Evolutionary conservation across 331 rosid genomes (phyloP).

Genomic region (Stylosanthes scabra): DNA sequence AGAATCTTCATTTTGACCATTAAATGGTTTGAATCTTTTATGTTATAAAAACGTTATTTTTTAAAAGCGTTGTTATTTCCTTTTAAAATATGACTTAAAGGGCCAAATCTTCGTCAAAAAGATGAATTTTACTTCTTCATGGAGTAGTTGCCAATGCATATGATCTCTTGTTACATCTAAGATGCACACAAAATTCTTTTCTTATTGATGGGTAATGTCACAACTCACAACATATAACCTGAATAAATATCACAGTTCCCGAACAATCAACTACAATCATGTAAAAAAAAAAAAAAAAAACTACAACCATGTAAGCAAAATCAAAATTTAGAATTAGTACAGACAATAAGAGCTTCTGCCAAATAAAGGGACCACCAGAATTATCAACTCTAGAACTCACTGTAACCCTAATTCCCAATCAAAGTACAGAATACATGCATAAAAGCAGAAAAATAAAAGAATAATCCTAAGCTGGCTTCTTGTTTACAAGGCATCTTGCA

Average conservation of each 20-base stretch:
- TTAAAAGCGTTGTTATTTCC: too few relatives aligned
- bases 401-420: conserved; percentile 32
- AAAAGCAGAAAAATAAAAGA: conserved; percentile 32
- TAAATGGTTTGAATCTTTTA: too few relatives aligned
- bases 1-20: too few relatives aligned
- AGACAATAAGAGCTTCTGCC: conserved; percentile 10
- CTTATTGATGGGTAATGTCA: conserved; percentile 25
- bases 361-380: conserved; percentile 20
- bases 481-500: conserved; percentile 37
- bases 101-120: too few relatives aligned
- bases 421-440: conserved; percentile 34
- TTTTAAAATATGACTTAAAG: too few relatives aligned
- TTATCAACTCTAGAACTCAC: conserved; percentile 27
- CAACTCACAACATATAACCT: conserved; percentile 18
- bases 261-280: conserved; percentile 29
- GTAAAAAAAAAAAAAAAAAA: not conserved
- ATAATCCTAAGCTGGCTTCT: conserved; percentile 21
- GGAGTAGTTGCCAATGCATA: too few relatives aligned
- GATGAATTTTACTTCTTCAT: too few relatives aligned
- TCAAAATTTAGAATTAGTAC: conserved; percentile 25
- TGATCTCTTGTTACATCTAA: too few relatives aligned
- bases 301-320: conserved; percentile 26
- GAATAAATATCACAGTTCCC: conserved; percentile 26
- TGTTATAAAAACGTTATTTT: too few relatives aligned
- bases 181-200: too few relatives aligned